A percentile compares a stretch with the other conserved stretches of the same genome.
Evolutionary conservation across 331 rosid genomes (phyloP).

Genomic region (Arachis monticola): DNA sequence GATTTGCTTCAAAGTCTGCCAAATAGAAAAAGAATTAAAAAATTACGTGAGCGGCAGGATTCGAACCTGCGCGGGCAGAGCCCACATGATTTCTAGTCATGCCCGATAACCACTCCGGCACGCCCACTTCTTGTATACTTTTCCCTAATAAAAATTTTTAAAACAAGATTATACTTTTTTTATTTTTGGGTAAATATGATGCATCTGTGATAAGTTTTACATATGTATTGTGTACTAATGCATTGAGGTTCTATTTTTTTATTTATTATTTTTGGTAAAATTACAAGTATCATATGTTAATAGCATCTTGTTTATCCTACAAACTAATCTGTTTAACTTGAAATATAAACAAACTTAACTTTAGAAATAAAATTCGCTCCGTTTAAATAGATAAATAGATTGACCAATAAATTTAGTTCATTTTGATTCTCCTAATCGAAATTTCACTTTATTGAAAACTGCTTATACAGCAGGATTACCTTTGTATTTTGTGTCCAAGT

Average conservation of each 20-base stretch:
- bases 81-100: slow-evolving; percentile 74
- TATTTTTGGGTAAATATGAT: no score
- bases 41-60: slow-evolving; percentile 84
- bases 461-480: not conserved
- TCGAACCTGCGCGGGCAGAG: slow-evolving; percentile 99
- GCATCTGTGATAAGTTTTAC: no score
- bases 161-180: no score
- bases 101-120: slow-evolving; percentile 79
- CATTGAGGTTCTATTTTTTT: no score
- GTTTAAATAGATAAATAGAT: no score
- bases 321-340: no score
- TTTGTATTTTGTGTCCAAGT: no score
- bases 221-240: no score
- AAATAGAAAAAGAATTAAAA: not conserved
- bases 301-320: not conserved
- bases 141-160: no score
- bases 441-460: not conserved
- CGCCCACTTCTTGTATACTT: slow-evolving; percentile 38
- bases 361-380: no score
- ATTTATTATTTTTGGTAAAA: not conserved
- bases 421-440: not conserved
- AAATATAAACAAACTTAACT: no score
- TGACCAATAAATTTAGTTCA: no score
- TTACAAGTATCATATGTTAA: not conserved
- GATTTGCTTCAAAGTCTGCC: not conserved